phyloP scores from a whole-genome alignment of 805 yeast genomes.

The Dipodascus albidus region DNA sequence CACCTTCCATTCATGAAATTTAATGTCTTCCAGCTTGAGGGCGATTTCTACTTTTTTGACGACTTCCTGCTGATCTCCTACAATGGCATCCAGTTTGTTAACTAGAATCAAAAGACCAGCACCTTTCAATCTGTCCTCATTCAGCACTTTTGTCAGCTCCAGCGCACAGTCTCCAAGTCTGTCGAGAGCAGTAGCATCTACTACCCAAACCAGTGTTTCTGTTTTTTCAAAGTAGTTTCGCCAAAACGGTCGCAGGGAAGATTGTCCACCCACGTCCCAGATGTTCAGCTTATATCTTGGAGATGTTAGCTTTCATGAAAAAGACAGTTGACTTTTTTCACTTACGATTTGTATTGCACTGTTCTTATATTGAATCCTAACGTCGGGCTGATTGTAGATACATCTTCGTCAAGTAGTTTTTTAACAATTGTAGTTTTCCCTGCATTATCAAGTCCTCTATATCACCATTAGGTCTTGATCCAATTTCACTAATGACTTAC shows the following conservation, averaged over 20 bases:
- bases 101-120: constrained; percentile 55
- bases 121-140: constrained; percentile 61
- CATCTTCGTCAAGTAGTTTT: constrained; percentile 38
- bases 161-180: constrained; percentile 51
- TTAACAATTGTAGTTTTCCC: constrained; percentile 84
- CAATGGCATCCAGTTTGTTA: constrained; percentile 61
- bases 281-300: constrained; percentile 25
- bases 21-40: constrained; percentile 25
- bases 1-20: constrained; percentile 30
- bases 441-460: constrained; percentile 71
- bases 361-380: constrained; percentile 80
- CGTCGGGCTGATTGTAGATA: constrained; percentile 63
- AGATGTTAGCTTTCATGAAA: no score
- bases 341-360: constrained; percentile 29
- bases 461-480: background rate
- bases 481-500: constrained; percentile 8
- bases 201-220: constrained; percentile 75
- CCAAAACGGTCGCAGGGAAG: constrained; percentile 79
- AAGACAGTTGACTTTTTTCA: background rate
- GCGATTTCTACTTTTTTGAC: constrained; percentile 2
- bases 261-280: constrained; percentile 89
- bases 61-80: constrained; percentile 10
- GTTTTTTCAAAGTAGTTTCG: constrained; percentile 80
- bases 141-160: constrained; percentile 52
- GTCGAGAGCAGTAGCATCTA: constrained; percentile 52